A percentile compares a stretch with the other conserved stretches of the same genome.
Evolutionary conservation across 768 basidiomycete species (phyloP).

Genomic region (Amanita thiersii): DNA sequence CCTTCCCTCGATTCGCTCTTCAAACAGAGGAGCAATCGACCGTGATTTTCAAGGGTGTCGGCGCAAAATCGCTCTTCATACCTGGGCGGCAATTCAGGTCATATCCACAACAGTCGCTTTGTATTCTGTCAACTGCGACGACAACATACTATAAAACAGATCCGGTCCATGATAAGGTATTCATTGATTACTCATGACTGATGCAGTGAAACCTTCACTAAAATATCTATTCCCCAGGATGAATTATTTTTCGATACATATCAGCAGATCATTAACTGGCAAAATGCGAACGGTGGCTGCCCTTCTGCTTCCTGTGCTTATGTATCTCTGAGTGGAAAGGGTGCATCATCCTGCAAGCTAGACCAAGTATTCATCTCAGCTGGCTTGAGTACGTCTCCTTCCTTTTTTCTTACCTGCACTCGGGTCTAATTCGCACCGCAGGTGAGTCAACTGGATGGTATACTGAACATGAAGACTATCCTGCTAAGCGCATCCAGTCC

Average conservation of each 20-base stretch:
- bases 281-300: constrained; percentile 28
- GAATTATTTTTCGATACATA: constrained; percentile 39
- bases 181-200: constrained; percentile 8
- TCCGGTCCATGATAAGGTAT: constrained; percentile 36
- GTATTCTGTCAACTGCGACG: constrained; percentile 17
- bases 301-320: constrained; percentile 31
- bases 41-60: constrained; percentile 27
- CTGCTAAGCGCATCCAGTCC: constrained; percentile 26
- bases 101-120: constrained; percentile 22
- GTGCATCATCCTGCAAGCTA: constrained; percentile 21
- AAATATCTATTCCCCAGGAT: constrained; percentile 17
- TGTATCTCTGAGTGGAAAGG: constrained; percentile 42
- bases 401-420: too few relatives aligned
- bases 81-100: constrained; percentile 30
- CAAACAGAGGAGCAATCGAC: constrained; percentile 32
- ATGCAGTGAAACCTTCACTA: too few relatives aligned
- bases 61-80: constrained; percentile 33
- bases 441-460: too few relatives aligned
- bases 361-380: constrained; percentile 38
- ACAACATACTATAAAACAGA: constrained; percentile 35
- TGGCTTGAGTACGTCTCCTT: constrained; percentile 35
- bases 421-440: too few relatives aligned
- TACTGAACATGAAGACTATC: too few relatives aligned
- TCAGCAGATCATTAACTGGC: constrained; percentile 30
- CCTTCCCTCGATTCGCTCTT: constrained; percentile 32